phyloP scores from a whole-genome alignment of 164 flowering plant genomes.

The Berberis thunbergii region DNA sequence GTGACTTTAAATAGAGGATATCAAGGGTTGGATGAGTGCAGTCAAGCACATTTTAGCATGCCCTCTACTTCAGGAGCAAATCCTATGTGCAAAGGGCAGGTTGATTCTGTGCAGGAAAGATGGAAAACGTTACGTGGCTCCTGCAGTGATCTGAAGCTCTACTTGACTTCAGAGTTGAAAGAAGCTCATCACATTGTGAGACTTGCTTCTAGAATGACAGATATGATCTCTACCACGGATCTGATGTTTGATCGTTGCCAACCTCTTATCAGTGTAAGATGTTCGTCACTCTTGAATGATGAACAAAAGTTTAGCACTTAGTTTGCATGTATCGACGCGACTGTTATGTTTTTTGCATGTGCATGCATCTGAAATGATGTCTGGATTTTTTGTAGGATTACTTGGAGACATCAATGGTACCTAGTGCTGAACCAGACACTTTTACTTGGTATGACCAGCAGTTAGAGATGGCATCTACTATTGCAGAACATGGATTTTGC shows the following conservation, averaged over 20 bases:
- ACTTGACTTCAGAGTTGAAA: conserved; percentile 33
- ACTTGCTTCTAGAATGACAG: conserved; percentile 37
- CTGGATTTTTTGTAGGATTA: conserved; percentile 36
- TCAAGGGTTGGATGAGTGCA: conserved; percentile 82
- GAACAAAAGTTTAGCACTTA: background rate
- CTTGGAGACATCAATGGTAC: conserved; percentile 21
- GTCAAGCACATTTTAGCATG: conserved; percentile 53
- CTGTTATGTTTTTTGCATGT: background rate
- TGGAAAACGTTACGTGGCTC: conserved; percentile 56
- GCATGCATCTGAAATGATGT: conserved; percentile 4
- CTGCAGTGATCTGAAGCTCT: conserved; percentile 32
- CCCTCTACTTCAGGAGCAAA: conserved; percentile 14
- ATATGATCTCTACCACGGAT: conserved; percentile 75
- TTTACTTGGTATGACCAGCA: conserved; percentile 39
- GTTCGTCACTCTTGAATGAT: background rate
- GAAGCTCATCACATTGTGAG: conserved; percentile 29
- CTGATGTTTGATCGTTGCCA: conserved; percentile 42
- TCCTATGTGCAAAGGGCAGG: conserved; percentile 5
- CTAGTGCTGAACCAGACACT: conserved; percentile 32
- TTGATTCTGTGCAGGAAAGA: conserved; percentile 43
- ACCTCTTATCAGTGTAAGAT: conserved; percentile 29
- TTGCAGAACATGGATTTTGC: conserved; percentile 73
- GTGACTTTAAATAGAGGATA: conserved; percentile 27
- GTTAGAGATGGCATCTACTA: conserved; percentile 51
- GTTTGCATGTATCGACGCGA: background rate